These are phyloP conservation scores for Xylaria nigripes DNA, from an alignment of 495 filamentous ascomycete genomes.

Conservation along the genomic window DNA sequence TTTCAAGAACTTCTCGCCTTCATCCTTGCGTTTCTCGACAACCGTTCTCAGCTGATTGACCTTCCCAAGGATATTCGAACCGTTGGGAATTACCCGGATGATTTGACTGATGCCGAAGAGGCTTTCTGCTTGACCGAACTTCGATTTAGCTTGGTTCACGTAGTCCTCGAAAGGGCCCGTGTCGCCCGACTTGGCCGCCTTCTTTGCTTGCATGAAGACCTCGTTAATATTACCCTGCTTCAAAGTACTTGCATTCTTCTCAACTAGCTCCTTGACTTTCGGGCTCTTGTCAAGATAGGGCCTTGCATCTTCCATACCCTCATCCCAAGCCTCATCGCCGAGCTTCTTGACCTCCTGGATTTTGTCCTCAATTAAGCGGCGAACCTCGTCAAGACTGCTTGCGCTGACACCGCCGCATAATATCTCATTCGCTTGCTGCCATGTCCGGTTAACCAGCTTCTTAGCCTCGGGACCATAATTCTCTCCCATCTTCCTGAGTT, in stretches of 20 bases:
- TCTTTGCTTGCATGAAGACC: slow-evolving; percentile 46
- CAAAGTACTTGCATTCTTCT: slow-evolving; percentile 50
- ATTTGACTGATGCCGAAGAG: slow-evolving; percentile 39
- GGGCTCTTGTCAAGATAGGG: slow-evolving; percentile 60
- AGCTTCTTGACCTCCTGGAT: slow-evolving; percentile 50
- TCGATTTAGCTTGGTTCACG: slow-evolving; percentile 48
- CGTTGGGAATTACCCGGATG: slow-evolving; percentile 44
- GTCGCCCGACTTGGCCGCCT: slow-evolving; percentile 47
- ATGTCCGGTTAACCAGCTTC: slow-evolving; percentile 60
- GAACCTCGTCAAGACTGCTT: slow-evolving; percentile 43
- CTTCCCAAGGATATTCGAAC: slow-evolving; percentile 48
- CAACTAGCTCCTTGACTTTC: slow-evolving; percentile 53
- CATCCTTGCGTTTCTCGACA: slow-evolving; percentile 49
- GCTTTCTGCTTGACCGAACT: slow-evolving; percentile 19
- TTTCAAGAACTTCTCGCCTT: slow-evolving; percentile 53
- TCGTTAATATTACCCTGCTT: slow-evolving; percentile 52
- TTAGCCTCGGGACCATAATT: slow-evolving; percentile 59
- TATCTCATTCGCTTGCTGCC: slow-evolving; percentile 49
- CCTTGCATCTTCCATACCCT: slow-evolving; percentile 53
- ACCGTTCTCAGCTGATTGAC: slow-evolving; percentile 46
- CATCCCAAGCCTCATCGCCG: slow-evolving; percentile 56
- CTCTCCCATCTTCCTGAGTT: slow-evolving; percentile 56
- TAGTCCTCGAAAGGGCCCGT: slow-evolving; percentile 50
- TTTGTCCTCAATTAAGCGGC: slow-evolving; percentile 57
- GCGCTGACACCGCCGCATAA: slow-evolving; percentile 44